A percentile compares a stretch with the other conserved stretches of the same genome.
phyloP scores from a whole-genome alignment of 768 basidiomycete species.

The Termitomyces sp. region DNA sequence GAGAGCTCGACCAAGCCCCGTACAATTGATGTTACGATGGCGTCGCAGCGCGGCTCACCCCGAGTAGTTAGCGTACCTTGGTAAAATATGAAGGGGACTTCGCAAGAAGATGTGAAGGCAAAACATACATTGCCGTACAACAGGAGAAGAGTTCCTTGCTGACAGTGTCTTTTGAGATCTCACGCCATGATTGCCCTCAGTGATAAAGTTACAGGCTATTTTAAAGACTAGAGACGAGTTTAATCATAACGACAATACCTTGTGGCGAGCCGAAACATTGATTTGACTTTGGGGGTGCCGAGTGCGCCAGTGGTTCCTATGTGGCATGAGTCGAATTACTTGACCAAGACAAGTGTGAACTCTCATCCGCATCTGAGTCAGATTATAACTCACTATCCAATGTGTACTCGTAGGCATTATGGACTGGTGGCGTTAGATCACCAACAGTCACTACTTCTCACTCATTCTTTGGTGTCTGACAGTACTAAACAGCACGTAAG shows the following conservation, averaged over 20 bases:
- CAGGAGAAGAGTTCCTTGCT: constrained; percentile 19
- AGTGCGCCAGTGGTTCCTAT: not conserved
- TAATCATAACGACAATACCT: constrained; percentile 20
- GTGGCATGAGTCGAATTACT: not conserved
- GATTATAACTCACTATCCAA: constrained; percentile 19
- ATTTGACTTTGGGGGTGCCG: constrained; percentile 19
- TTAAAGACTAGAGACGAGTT: not conserved
- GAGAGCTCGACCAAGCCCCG: not conserved
- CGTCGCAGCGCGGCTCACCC: not conserved
- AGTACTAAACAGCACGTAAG: constrained; percentile 5
- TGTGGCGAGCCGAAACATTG: constrained; percentile 36
- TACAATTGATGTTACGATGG: not conserved
- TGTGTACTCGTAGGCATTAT: constrained; percentile 11
- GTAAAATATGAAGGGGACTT: not conserved
- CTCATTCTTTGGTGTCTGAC: not conserved
- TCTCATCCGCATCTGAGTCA: not conserved
- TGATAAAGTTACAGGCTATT: constrained; percentile 15
- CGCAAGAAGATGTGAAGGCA: too few species aligned
- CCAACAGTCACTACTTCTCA: not conserved
- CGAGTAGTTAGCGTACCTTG: constrained; percentile 3
- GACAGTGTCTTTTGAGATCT: constrained; percentile 16
- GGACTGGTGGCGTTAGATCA: not conserved
- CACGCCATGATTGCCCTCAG: constrained; percentile 11
- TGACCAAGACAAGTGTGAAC: not conserved
- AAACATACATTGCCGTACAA: constrained; percentile 18